Percentiles rank a stretch among this genome's conserved stretches.
Conservation (phyloP, 2,329 filamentous ascomycete genomes). For the Aciculosporium take region DNA sequence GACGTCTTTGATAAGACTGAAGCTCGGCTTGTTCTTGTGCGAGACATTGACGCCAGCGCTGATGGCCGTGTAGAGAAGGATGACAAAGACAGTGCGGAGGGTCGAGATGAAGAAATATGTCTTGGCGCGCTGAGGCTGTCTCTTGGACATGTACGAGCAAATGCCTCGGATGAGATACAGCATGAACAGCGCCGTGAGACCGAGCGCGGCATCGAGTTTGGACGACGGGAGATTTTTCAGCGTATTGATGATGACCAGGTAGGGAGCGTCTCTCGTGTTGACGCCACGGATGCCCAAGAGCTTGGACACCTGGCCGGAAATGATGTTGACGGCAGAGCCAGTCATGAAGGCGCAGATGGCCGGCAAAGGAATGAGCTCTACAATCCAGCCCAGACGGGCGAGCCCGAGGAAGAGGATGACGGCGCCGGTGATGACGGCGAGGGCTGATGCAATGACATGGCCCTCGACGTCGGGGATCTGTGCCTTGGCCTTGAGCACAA, state of each 20-base stretch:
- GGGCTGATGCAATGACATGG: constrained; percentile 31
- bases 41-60: constrained; percentile 57
- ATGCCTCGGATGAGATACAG: constrained; percentile 51
- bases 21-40: constrained; percentile 38
- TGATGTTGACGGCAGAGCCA: constrained; percentile 36
- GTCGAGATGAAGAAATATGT: constrained; percentile 67
- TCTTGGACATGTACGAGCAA: constrained; percentile 51
- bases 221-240: constrained; percentile 31
- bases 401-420: constrained; percentile 36
- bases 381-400: constrained; percentile 36
- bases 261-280: constrained; percentile 34
- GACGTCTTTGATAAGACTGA: constrained; percentile 52
- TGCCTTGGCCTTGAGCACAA: constrained; percentile 26
- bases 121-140: constrained; percentile 51
- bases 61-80: constrained; percentile 66
- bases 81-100: constrained; percentile 65
- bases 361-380: constrained; percentile 39
- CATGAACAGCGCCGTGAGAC: constrained; percentile 52
- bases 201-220: constrained; percentile 58
- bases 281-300: constrained; percentile 36
- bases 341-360: constrained; percentile 42
- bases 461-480: constrained; percentile 24
- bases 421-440: constrained; percentile 33
- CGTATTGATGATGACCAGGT: constrained; percentile 36
- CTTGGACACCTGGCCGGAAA: constrained; percentile 33